Evolutionary conservation across 2,329 filamentous ascomycete genomes (phyloP).

Genomic region (Sporothrix mexicana): DNA sequence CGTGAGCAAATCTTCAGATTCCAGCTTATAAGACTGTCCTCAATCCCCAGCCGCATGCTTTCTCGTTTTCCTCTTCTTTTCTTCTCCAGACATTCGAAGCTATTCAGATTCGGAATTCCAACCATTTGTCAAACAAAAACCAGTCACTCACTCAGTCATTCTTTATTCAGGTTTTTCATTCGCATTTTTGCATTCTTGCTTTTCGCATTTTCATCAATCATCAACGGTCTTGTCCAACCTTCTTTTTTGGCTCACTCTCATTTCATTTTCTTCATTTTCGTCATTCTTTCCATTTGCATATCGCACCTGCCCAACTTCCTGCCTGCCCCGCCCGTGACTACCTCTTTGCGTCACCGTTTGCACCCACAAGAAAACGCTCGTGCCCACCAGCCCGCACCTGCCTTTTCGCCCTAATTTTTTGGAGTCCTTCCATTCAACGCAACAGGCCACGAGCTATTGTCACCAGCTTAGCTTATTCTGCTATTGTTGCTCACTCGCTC

Average conservation of each 20-base stretch:
- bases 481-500: conserved; percentile 29
- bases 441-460: conserved; percentile 30
- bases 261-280: conserved; percentile 7
- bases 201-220: not conserved
- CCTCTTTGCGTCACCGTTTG: conserved; percentile 26
- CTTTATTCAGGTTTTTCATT: conserved; percentile 24
- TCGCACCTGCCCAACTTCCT: not conserved
- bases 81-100: conserved; percentile 5
- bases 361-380: conserved; percentile 7
- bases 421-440: not conserved
- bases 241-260: conserved; percentile 18
- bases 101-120: conserved; percentile 23
- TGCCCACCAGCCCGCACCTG: not conserved
- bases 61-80: not conserved
- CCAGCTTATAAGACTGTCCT: conserved; percentile 29
- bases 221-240: conserved; percentile 4
- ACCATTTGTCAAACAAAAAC: conserved; percentile 8
- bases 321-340: conserved; percentile 22
- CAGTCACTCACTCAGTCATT: conserved; percentile 32
- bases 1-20: not conserved
- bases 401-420: not conserved
- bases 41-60: conserved; percentile 28
- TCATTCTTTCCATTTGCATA: not conserved
- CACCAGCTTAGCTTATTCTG: conserved; percentile 17
- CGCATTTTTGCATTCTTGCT: not conserved